Conservation (phyloP, 1,284 basidiomycete species). For the Fomes fomentarius region DNA sequence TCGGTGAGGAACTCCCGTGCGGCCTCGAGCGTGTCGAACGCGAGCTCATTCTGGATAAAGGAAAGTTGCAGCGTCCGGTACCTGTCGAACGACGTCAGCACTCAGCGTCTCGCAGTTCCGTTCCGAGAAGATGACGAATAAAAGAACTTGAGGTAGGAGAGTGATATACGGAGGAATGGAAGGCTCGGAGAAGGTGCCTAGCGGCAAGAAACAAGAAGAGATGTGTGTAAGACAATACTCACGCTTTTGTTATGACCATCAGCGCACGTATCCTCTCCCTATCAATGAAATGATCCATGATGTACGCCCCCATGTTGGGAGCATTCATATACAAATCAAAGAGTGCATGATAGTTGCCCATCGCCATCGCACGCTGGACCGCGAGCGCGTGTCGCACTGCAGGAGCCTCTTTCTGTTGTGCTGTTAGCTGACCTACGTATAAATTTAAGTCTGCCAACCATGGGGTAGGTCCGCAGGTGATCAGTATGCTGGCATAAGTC, state of each 20-base stretch:
- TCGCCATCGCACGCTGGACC: slow-evolving; percentile 87
- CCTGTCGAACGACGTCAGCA: slow-evolving; percentile 44
- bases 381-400: slow-evolving; percentile 89
- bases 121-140: background rate
- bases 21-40: slow-evolving; percentile 73
- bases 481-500: background rate
- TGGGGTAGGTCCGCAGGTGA: background rate
- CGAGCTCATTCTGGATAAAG: slow-evolving; percentile 83
- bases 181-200: background rate
- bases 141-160: background rate
- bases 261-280: slow-evolving; percentile 90
- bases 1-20: slow-evolving; percentile 73
- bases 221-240: slow-evolving; percentile 42
- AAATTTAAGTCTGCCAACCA: slow-evolving; percentile 82
- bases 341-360: slow-evolving; percentile 93
- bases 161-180: slow-evolving; percentile 1
- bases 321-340: slow-evolving; percentile 86
- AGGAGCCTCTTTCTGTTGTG: slow-evolving; percentile 79
- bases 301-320: slow-evolving; percentile 98
- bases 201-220: background rate
- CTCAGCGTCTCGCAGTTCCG: background rate
- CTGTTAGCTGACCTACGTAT: slow-evolving; percentile 94
- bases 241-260: slow-evolving; percentile 92
- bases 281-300: slow-evolving; percentile 98
- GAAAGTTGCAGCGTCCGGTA: slow-evolving; percentile 79